A percentile compares a stretch with the other conserved stretches of the same genome.
These are phyloP conservation scores for Russula sp. DNA, from an alignment of 768 basidiomycete genomes.

Conservation along the genomic window DNA sequence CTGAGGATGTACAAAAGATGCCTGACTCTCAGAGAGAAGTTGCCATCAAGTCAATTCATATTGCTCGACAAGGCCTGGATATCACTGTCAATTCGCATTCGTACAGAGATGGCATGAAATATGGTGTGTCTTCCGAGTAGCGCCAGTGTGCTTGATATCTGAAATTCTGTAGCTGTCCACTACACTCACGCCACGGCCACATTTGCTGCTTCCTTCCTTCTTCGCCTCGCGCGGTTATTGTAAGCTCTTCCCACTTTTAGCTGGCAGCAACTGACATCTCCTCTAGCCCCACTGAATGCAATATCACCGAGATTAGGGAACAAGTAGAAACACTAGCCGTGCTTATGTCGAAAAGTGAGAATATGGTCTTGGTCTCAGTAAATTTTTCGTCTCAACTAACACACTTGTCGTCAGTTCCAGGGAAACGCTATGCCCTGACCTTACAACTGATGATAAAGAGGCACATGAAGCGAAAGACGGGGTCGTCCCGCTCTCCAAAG, in stretches of 20 bases:
- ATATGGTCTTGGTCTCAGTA: background rate
- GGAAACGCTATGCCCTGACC: conserved; percentile 86
- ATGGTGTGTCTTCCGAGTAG: conserved; percentile 45
- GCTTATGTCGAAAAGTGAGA: conserved; percentile 72
- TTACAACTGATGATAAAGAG: conserved; percentile 85
- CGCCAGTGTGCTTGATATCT: background rate
- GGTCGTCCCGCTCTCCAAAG: conserved; percentile 58
- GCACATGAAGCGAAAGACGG: conserved; percentile 50
- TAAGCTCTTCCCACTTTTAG: conserved; percentile 32
- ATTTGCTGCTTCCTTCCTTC: conserved; percentile 84
- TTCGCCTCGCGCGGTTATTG: conserved; percentile 84
- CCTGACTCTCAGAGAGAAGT: conserved; percentile 67
- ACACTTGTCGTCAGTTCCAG: conserved; percentile 54
- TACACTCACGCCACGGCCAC: conserved; percentile 91
- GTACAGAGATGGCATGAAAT: conserved; percentile 89
- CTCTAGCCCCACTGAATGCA: conserved; percentile 72
- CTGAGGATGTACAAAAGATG: conserved; percentile 83
- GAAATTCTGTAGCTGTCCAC: conserved; percentile 56
- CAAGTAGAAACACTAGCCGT: conserved; percentile 73
- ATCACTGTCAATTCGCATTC: conserved; percentile 78
- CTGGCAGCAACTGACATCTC: background rate
- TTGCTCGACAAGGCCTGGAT: conserved; percentile 72
- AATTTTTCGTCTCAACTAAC: conserved; percentile 12
- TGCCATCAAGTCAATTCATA: conserved; percentile 75
- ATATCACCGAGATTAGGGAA: conserved; percentile 61